Evolutionary conservation across 1,284 basidiomycete genomes (phyloP), one percentile per base, ranked within the genome.

Genomic region (Amylostereum chailletii): DNA sequence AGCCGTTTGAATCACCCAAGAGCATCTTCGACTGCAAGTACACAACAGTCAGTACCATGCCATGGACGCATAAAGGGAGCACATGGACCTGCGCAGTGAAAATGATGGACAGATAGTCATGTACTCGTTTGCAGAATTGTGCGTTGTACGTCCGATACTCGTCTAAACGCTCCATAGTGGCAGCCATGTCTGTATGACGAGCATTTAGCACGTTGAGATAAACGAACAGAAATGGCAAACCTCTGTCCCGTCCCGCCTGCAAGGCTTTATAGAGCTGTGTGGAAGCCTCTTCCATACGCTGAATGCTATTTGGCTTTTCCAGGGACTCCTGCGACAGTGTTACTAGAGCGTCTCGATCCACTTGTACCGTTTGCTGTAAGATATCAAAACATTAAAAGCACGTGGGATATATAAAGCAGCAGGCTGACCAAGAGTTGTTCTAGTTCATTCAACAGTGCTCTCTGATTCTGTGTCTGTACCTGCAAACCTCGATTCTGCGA

Each of bases 381-480:
- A 47, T 42, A 27, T 54, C 26, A 54, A 44, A 44, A 30, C 31
- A 50, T 46, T 11, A 41, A 44, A 32, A 53, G 41, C 41, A 42
- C 33, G n/a, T 8, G n/a, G 33, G 33, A 8, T 2, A 40, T 9
- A 8, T 26, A 7, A 48, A 43, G 38, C 32, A 32, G 19, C 19
- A 19, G 5, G 61, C 79, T 50, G 56, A 90, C 90, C 59, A 97
- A 70, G 29, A 96, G 71, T 58, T 90, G 88, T 62, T 93, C 85
- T 5, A 97, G 69, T 65, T 93, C 94, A 37, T 71, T 74, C 33
- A 96, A 65, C 5, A 97, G 74, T 2, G 83, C 81, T 38, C 86
- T 80, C 65, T 98, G 95, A 60, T 99, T 99, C 61, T 95, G 93
- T 7, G 86, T 98, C 61, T 99, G 95, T 1, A 99, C 94, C 68